Evolutionary conservation across 2,329 filamentous ascomycete species (phyloP).

Genomic region (Colletotrichum sp.): DNA sequence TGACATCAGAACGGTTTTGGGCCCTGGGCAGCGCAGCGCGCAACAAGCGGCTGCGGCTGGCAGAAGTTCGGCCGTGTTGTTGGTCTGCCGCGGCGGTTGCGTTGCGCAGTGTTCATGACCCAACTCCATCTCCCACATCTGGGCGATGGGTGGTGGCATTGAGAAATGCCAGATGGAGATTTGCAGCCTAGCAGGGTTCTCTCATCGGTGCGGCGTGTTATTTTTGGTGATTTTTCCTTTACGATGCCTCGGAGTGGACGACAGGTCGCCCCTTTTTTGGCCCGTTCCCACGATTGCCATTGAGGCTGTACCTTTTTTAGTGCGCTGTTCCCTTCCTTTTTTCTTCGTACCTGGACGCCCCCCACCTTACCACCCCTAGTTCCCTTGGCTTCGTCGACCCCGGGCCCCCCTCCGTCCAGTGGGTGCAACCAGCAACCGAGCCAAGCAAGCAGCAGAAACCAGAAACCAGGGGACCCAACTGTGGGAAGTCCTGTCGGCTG

Average conservation of each 20-base stretch:
- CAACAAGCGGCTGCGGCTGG: conserved; percentile 4
- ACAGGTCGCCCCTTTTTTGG: conserved; percentile 15
- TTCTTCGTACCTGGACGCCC: conserved; percentile 17
- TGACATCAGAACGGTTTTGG: conserved; percentile 10
- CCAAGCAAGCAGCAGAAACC: conserved; percentile 15
- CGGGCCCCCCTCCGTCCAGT: neutral
- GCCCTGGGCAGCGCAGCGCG: neutral
- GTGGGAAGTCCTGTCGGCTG: conserved; percentile 13
- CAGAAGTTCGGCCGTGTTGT: neutral
- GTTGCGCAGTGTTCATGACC: neutral
- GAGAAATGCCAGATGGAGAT: conserved; percentile 13
- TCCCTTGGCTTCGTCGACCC: neutral
- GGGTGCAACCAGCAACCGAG: conserved; percentile 18
- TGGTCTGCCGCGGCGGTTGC: neutral
- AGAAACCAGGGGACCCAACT: conserved; percentile 11
- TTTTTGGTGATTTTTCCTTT: conserved; percentile 13
- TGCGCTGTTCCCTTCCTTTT: conserved; percentile 5
- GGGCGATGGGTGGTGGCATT: conserved; percentile 1
- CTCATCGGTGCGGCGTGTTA: conserved; percentile 13
- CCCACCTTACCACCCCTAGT: neutral
- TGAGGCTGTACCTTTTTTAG: conserved; percentile 21
- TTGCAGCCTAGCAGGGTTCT: conserved; percentile 17
- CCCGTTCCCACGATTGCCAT: conserved; percentile 15
- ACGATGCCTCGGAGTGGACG: conserved; percentile 8
- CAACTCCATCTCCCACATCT: neutral